These are phyloP conservation scores for Solanum pimpinellifolium DNA, from an alignment of 257 asterid genomes.

Conservation along the genomic window DNA sequence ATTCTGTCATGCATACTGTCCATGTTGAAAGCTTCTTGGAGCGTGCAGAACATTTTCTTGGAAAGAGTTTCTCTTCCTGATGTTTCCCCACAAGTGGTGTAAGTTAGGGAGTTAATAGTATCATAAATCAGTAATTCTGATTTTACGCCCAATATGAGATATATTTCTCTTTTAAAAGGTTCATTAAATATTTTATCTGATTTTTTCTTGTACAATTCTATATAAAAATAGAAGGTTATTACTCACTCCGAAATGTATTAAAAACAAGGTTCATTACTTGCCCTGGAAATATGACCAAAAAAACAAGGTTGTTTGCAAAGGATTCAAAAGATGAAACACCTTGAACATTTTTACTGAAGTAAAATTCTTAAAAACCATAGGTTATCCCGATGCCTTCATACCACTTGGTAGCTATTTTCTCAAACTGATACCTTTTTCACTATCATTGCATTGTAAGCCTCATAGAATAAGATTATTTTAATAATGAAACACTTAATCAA, in stretches of 20 bases:
- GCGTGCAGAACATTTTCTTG: constrained; percentile 51
- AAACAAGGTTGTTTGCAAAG: not conserved
- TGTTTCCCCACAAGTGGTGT: not conserved
- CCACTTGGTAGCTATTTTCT: not conserved
- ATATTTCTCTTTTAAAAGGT: not conserved
- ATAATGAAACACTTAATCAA: too few species aligned
- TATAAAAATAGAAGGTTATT: not conserved
- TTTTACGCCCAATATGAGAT: not conserved
- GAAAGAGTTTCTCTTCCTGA: constrained; percentile 18
- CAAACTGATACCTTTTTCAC: not conserved
- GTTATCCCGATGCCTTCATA: not conserved
- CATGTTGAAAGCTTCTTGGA: constrained; percentile 74
- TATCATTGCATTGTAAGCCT: not conserved
- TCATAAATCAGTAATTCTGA: not conserved
- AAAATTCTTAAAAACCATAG: not conserved
- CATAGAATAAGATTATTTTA: too few species aligned
- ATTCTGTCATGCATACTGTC: constrained; percentile 60
- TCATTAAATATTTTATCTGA: not conserved
- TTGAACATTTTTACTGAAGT: not conserved
- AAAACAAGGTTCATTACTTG: not conserved
- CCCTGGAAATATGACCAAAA: not conserved
- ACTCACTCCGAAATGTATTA: not conserved
- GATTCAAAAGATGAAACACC: not conserved
- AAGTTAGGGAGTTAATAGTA: not conserved
- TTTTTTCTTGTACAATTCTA: not conserved